Percentiles rank a stretch among this genome's conserved stretches.
phyloP scores from a whole-genome alignment of 139 green algal genomes.

The Picochlorum costavermella region DNA sequence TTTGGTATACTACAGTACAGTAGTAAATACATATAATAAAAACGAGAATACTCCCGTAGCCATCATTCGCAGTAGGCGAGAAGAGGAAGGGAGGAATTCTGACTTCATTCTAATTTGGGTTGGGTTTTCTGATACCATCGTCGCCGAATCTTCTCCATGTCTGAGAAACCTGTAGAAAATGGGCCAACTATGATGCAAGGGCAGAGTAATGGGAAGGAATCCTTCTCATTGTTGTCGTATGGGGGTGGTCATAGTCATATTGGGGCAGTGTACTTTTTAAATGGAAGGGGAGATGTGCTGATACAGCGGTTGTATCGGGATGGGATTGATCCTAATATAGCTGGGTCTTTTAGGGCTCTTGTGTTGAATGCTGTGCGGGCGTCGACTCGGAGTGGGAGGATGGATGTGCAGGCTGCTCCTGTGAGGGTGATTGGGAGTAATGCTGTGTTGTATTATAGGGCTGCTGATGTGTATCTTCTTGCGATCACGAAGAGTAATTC shows the following conservation, averaged over 20 bases:
- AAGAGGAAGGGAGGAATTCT: no score
- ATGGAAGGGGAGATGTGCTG: slow-evolving; percentile 83
- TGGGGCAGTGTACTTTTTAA: slow-evolving; percentile 87
- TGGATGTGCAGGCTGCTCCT: slow-evolving; percentile 42
- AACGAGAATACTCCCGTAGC: no score
- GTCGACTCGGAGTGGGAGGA: slow-evolving; percentile 29
- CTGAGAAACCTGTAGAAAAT: slow-evolving; percentile 1
- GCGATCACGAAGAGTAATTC: slow-evolving; percentile 79
- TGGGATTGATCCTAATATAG: slow-evolving; percentile 81
- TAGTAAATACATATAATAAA: no score
- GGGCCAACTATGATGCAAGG: neutral
- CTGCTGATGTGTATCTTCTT: slow-evolving; percentile 88
- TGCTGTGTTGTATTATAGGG: slow-evolving; percentile 81
- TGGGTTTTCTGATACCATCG: no score
- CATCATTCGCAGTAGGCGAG: no score
- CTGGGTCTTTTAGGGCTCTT: slow-evolving; percentile 76
- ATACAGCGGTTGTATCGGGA: slow-evolving; percentile 86
- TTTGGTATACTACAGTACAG: no score
- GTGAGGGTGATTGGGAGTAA: slow-evolving; percentile 64
- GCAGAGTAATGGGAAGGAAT: neutral
- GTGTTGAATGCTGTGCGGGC: slow-evolving; percentile 60
- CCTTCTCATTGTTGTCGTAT: no score
- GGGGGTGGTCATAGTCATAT: slow-evolving; percentile 5
- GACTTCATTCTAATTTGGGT: no score
- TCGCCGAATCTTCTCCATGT: neutral